Evolutionary conservation across 371 early-diverging fungal species (phyloP).

Genomic region (Enterocytospora artemiae): DNA sequence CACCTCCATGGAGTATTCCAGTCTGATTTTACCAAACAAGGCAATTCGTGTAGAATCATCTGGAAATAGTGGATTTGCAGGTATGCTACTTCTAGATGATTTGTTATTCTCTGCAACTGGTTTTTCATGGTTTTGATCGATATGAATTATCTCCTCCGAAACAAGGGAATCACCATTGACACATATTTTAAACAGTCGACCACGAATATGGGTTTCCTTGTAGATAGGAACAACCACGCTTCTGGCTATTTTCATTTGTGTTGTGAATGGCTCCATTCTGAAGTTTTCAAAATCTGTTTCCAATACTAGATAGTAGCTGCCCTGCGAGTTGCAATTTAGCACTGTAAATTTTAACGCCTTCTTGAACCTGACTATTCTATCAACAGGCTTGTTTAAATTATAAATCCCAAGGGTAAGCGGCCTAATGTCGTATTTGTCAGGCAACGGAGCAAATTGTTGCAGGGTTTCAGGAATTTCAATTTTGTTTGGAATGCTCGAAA

Average conservation of each 20-base stretch:
- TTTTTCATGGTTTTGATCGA: slow-evolving; percentile 6
- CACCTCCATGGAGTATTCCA: slow-evolving; percentile 22
- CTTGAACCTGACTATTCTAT: slow-evolving; percentile 27
- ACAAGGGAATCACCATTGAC: slow-evolving; percentile 45
- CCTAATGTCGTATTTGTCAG: too few species aligned
- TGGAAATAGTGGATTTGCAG: too few species aligned
- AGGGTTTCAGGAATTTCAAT: too few species aligned
- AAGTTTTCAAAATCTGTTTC: slow-evolving; percentile 32
- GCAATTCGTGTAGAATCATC: slow-evolving; percentile 4
- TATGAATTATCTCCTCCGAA: slow-evolving; percentile 31
- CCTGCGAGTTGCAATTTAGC: slow-evolving; percentile 33
- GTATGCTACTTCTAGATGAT: not conserved
- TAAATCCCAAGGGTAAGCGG: slow-evolving; percentile 20
- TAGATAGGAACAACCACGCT: slow-evolving; percentile 37
- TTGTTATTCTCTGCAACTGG: not conserved
- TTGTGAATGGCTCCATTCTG: slow-evolving; percentile 43
- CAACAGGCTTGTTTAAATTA: not conserved
- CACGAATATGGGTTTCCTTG: slow-evolving; percentile 14
- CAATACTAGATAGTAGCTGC: slow-evolving; percentile 43
- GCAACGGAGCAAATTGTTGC: too few species aligned
- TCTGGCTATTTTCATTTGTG: slow-evolving; percentile 24
- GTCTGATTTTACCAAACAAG: slow-evolving; percentile 31
- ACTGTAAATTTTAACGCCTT: slow-evolving; percentile 33
- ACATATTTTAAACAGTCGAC: slow-evolving; percentile 45
- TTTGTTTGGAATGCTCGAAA: too few species aligned